A percentile compares a stretch with the other conserved stretches of the same genome.
Evolutionary conservation across 2,329 filamentous ascomycete species (phyloP).

Genomic region (Ophiognomonia clavigignenti-juglandacearum): DNA sequence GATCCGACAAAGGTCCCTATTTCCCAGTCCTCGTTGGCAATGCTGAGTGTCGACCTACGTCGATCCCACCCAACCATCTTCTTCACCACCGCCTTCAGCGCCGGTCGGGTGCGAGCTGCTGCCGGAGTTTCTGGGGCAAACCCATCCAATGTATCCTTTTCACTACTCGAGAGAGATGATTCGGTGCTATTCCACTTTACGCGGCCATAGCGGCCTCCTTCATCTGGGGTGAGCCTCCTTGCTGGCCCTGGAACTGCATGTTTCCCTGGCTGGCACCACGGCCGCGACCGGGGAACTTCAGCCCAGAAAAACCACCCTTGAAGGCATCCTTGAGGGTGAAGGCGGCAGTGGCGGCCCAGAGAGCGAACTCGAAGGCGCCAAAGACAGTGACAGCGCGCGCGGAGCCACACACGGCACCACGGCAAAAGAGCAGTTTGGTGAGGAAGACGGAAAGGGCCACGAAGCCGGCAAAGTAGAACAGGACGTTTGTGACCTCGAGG

Average conservation of each 20-base stretch:
- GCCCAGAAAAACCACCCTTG: conserved; percentile 30
- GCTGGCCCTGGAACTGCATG: conserved; percentile 35
- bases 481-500: conserved; percentile 45
- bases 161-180: neutral
- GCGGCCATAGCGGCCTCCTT: conserved; percentile 26
- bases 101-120: conserved; percentile 2
- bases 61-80: conserved; percentile 18
- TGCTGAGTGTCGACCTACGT: neutral
- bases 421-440: conserved; percentile 49
- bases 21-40: conserved; percentile 12
- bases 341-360: conserved; percentile 46
- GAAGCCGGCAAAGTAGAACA: conserved; percentile 58
- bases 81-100: conserved; percentile 15
- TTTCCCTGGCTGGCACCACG: neutral
- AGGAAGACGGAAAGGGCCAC: conserved; percentile 55
- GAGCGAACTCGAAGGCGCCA: conserved; percentile 46
- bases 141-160: conserved; percentile 1
- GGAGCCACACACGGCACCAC: conserved; percentile 50
- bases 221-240: conserved; percentile 28
- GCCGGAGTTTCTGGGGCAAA: conserved; percentile 4
- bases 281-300: neutral
- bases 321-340: conserved; percentile 44
- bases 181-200: conserved; percentile 4
- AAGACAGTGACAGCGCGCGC: conserved; percentile 52
- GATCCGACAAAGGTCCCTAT: conserved; percentile 12